Conservation (phyloP, 75 land plant species). For the Gnetum montanum region DNA sequence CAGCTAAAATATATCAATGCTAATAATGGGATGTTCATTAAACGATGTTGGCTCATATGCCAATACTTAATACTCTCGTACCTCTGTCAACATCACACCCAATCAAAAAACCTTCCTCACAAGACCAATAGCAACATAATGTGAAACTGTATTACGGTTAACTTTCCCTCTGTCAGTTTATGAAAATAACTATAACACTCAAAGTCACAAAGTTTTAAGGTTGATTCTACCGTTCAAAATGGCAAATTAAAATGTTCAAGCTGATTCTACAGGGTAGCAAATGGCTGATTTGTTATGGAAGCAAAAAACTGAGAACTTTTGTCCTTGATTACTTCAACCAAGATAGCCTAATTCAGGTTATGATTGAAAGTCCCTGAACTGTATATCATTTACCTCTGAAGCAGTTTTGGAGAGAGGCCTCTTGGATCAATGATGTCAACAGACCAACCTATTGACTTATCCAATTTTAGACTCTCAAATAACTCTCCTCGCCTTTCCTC, state of each 20-base stretch:
- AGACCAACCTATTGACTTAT: conserved; percentile 82
- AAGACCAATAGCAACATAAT: conserved; percentile 92
- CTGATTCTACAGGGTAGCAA: no score
- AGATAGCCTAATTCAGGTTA: no score
- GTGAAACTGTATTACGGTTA: conserved; percentile 84
- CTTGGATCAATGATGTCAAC: conserved; percentile 96
- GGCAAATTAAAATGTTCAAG: neutral
- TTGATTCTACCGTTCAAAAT: neutral
- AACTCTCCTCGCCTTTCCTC: conserved; percentile 92
- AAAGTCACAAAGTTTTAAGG: neutral
- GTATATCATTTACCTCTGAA: conserved; percentile 43
- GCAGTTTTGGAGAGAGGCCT: conserved; percentile 81
- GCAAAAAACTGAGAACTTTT: neutral
- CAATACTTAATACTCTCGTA: no score
- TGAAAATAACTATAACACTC: neutral
- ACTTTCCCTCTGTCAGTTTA: conserved; percentile 62
- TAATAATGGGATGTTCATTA: no score
- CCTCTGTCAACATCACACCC: conserved; percentile 81
- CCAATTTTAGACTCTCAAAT: conserved; percentile 67
- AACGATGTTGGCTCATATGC: no score
- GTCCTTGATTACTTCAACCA: no score
- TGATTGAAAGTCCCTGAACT: no score
- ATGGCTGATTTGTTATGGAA: neutral
- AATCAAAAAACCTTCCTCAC: conserved; percentile 38
- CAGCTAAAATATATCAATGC: no score